Percentiles rank a stretch among this genome's conserved stretches.
These are phyloP conservation scores for Maudiozyma barnettii DNA, from an alignment of 805 yeast species.

Conservation along the genomic window DNA sequence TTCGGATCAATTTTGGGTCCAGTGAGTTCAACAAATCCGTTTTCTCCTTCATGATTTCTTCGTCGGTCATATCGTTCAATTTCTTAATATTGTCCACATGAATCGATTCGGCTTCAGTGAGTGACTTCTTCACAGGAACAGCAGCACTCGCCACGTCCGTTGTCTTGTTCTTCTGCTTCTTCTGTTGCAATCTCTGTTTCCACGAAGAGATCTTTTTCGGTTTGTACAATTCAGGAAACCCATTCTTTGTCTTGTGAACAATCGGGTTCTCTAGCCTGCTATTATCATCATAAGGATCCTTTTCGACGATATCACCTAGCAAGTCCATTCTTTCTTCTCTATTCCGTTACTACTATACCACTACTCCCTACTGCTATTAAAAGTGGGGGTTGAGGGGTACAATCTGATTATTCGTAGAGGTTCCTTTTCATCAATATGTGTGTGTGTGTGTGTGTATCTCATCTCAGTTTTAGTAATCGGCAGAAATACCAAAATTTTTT, in stretches of 20 bases:
- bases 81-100: constrained; percentile 65
- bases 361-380: no score
- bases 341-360: no score
- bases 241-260: constrained; percentile 6
- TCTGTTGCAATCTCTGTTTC: constrained; percentile 36
- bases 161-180: constrained; percentile 18
- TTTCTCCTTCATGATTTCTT: constrained; percentile 54
- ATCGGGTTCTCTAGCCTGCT: constrained; percentile 1
- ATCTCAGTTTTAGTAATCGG: no score
- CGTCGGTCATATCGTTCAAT: constrained; percentile 51
- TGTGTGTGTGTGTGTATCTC: no score
- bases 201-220: constrained; percentile 40
- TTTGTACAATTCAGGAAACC: constrained; percentile 28
- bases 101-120: constrained; percentile 61
- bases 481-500: no score
- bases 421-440: no score
- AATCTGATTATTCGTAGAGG: no score
- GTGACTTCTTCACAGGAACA: not conserved
- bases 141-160: not conserved
- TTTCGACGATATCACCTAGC: constrained; percentile 66
- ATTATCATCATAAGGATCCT: constrained; percentile 29
- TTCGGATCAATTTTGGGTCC: constrained; percentile 58
- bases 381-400: no score
- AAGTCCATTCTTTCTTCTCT: constrained; percentile 41
- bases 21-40: constrained; percentile 57